Conservation (phyloP, 2,329 filamentous ascomycete genomes). For the Xylariaceae sp. region DNA sequence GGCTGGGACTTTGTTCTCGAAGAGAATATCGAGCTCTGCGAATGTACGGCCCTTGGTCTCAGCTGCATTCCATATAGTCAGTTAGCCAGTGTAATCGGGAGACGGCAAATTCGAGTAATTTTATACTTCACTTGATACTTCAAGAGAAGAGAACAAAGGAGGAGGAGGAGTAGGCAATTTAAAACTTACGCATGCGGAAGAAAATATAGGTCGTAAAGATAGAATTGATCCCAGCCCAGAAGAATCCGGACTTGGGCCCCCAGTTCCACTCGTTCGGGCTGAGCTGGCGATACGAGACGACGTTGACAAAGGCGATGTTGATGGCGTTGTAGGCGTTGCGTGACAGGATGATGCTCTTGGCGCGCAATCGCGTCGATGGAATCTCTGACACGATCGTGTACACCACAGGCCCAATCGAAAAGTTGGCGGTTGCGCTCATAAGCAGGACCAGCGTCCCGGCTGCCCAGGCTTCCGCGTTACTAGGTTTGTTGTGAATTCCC, state of each 20-base stretch:
- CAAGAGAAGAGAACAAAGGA: not conserved
- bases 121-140: too few relatives aligned
- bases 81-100: not conserved
- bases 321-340: slow-evolving; percentile 51
- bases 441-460: slow-evolving; percentile 51
- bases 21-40: slow-evolving; percentile 56
- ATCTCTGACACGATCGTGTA: slow-evolving; percentile 56
- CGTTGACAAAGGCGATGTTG: slow-evolving; percentile 48
- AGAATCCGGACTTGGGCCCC: slow-evolving; percentile 48
- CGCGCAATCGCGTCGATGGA: slow-evolving; percentile 51
- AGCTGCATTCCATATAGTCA: slow-evolving; percentile 19
- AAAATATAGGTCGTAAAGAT: slow-evolving; percentile 50
- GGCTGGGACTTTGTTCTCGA: slow-evolving; percentile 47
- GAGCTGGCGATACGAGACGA: slow-evolving; percentile 46
- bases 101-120: too few relatives aligned
- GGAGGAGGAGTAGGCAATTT: not conserved
- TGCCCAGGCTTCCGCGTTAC: slow-evolving; percentile 49
- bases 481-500: slow-evolving; percentile 42
- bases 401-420: slow-evolving; percentile 53
- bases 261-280: slow-evolving; percentile 45
- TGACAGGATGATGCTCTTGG: slow-evolving; percentile 53
- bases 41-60: slow-evolving; percentile 50
- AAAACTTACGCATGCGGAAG: slow-evolving; percentile 50
- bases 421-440: slow-evolving; percentile 51
- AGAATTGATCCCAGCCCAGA: slow-evolving; percentile 47